phyloP scores from a whole-genome alignment of 768 basidiomycete genomes.

The Amanita rimosa region DNA sequence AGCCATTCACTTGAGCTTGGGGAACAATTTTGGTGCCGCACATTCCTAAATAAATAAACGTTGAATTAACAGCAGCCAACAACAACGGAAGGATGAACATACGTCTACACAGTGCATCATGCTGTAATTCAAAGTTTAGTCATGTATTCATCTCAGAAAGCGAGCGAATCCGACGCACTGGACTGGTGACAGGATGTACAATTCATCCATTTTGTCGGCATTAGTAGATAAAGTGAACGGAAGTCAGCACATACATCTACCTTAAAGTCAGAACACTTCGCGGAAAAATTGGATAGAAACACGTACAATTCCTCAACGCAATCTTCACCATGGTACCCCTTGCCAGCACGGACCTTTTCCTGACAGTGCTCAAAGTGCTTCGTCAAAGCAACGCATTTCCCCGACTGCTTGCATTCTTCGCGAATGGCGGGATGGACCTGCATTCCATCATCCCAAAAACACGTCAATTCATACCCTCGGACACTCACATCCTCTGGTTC shows the following conservation, averaged over 20 bases:
- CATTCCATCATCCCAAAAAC: neutral
- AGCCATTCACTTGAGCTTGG: constrained; percentile 38
- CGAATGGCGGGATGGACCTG: constrained; percentile 62
- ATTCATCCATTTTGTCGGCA: neutral
- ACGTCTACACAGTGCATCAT: constrained; percentile 94
- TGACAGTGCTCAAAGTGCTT: constrained; percentile 88
- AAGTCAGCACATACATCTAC: constrained; percentile 13
- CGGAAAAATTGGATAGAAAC: neutral
- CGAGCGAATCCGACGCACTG: neutral
- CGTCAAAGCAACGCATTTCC: constrained; percentile 55
- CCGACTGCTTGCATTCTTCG: constrained; percentile 60
- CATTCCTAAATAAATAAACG: constrained; percentile 25
- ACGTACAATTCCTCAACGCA: constrained; percentile 86
- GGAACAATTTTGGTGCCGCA: constrained; percentile 73
- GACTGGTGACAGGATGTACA: neutral
- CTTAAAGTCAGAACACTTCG: constrained; percentile 6
- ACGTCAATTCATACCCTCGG: neutral
- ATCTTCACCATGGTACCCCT: constrained; percentile 86
- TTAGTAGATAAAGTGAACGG: neutral
- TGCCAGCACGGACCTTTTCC: constrained; percentile 72
- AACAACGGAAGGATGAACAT: constrained; percentile 17
- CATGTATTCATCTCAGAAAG: neutral
- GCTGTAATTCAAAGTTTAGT: constrained; percentile 21
- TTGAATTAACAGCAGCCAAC: constrained; percentile 17
- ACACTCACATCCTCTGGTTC: constrained; percentile 78